Evolutionary conservation across 2,329 filamentous ascomycete species (phyloP).

Genomic region (Cyphellophora attinorum): DNA sequence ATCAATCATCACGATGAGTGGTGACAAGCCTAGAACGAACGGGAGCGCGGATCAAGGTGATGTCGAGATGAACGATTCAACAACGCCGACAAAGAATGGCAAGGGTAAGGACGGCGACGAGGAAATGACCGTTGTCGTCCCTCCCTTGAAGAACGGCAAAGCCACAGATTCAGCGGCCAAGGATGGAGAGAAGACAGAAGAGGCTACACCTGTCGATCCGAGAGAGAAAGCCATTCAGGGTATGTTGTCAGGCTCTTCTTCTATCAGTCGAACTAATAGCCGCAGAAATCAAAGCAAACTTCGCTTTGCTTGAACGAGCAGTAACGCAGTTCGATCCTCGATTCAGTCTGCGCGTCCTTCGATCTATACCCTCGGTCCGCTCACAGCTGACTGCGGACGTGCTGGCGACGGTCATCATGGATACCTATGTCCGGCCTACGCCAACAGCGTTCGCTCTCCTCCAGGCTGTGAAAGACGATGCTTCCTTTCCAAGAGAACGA

Average conservation of each 20-base stretch:
- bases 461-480: conserved; percentile 53
- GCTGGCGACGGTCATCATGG: conserved; percentile 67
- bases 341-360: conserved; percentile 86
- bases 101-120: conserved; percentile 63
- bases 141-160: conserved; percentile 60
- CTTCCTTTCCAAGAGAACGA: conserved; percentile 47
- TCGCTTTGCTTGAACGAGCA: conserved; percentile 80
- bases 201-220: conserved; percentile 34
- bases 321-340: conserved; percentile 88
- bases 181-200: conserved; percentile 25
- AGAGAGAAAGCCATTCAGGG: conserved; percentile 42
- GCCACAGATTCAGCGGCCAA: conserved; percentile 69
- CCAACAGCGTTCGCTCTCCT: conserved; percentile 61
- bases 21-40: conserved; percentile 46
- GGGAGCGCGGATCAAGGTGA: conserved; percentile 51
- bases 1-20: conserved; percentile 57
- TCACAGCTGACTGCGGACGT: conserved; percentile 80
- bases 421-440: conserved; percentile 65
- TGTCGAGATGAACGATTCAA: conserved; percentile 58
- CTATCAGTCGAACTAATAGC: conserved; percentile 4
- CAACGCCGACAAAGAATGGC: conserved; percentile 45
- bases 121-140: conserved; percentile 74
- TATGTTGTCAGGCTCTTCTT: conserved; percentile 16
- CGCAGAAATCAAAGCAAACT: conserved; percentile 89
- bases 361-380: conserved; percentile 90